Conservation (phyloP, 441 rosid species). For the Brassica balearica region DNA sequence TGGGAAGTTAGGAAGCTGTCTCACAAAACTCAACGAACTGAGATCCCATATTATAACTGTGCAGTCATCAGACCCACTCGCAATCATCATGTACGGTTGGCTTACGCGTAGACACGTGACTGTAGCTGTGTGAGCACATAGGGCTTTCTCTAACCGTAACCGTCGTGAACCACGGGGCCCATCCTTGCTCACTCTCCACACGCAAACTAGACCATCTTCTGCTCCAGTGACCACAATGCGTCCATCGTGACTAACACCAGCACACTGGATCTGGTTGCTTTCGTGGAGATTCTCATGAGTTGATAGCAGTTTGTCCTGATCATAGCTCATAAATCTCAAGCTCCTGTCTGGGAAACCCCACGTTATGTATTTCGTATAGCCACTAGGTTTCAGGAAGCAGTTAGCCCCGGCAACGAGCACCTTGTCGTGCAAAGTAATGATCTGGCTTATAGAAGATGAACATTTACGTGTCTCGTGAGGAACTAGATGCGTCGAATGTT, state of each 20-base stretch:
- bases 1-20: constrained; percentile 94
- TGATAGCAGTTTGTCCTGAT: constrained; percentile 91
- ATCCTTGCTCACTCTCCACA: constrained; percentile 87
- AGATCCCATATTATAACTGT: constrained; percentile 97
- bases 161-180: constrained; percentile 65
- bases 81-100: constrained; percentile 98
- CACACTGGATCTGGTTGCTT: constrained; percentile 92
- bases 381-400: constrained; percentile 88
- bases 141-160: constrained; percentile 79
- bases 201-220: constrained; percentile 89
- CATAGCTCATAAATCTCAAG: constrained; percentile 97
- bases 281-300: constrained; percentile 99
- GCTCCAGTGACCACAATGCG: constrained; percentile 92
- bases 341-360: constrained; percentile 99
- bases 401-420: constrained; percentile 80
- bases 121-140: constrained; percentile 84
- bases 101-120: constrained; percentile 93
- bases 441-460: constrained; percentile 79
- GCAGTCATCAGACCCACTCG: constrained; percentile 97
- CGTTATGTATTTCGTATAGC: constrained; percentile 84
- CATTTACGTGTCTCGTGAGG: constrained; percentile 89
- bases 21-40: constrained; percentile 81
- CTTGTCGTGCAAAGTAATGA: constrained; percentile 80
- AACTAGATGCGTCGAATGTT: constrained; percentile 77
- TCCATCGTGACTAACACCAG: constrained; percentile 94